Base-by-base conservation (phyloP, 805 yeast species). In the Grigorovia humatica region DNA sequence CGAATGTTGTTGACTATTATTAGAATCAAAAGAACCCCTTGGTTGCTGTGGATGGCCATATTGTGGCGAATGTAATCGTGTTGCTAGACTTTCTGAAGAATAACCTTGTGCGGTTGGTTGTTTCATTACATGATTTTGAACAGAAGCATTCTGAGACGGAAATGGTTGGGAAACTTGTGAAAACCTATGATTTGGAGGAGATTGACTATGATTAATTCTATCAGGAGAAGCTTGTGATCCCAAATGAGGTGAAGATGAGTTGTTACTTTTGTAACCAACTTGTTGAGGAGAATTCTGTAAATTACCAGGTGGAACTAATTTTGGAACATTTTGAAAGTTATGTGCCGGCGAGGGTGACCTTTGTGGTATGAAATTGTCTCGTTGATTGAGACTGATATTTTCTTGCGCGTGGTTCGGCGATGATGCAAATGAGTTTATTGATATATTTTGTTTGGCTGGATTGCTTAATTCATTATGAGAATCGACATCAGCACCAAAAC, bases 371-470 rank as follows among this genome's bases (percentile, higher is more conserved):
- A 38, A 13, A 38, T 15, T 7, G 8, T 2, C 9, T 12, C 17
- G 9, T n/a, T 38, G 42, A 38, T 38, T 38, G 4, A 17, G 8
- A 7, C 17, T 15, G n/a, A 15, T 4, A 38, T 38, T 12, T 7
- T 38, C 42, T 38, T n/a, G 12, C 13, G 42, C 2, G 15, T 15
- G n/a, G 3, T 9, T 38, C 9, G n/a, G 42, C 4, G 42, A 38
- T 38, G 42, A 7, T n/a, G 42, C 18, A 38, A 2, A 9, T 12
- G 42, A 38, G 2, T 12, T 7, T 38, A n/a, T 38, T 9, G 42
- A 15, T 15, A 47, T 48, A 60, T 66, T 20, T 60, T 68, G 38
- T 11, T 9, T 32, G 27, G 6, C 27, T 23, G 27, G 27, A 23
- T 5, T 32, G 38, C 11, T 4, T 32, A 32, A 23, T 23, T 23